Percentiles rank a stretch among this genome's conserved stretches.
phyloP scores from a whole-genome alignment of 2,329 filamentous ascomycete genomes.

The Fusarium mangiferae region DNA sequence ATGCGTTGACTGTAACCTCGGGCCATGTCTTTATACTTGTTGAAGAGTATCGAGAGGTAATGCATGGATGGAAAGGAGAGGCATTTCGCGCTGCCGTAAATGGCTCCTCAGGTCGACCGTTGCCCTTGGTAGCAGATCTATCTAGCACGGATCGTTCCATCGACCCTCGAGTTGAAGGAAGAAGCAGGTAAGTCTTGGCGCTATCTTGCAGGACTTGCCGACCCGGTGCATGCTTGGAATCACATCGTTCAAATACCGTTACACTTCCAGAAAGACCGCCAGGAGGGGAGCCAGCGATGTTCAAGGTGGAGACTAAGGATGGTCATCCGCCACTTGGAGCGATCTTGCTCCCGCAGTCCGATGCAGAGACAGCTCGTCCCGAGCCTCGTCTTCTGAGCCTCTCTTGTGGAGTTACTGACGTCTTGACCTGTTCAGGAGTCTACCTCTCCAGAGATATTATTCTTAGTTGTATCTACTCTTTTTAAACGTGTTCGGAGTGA shows the following conservation, averaged over 20 bases:
- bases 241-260: not conserved
- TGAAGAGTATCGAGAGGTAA: conserved; percentile 62
- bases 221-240: not conserved
- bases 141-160: conserved; percentile 49
- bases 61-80: conserved; percentile 59
- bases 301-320: not conserved
- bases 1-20: conserved; percentile 68
- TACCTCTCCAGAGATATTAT: not conserved
- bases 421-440: fast-evolving
- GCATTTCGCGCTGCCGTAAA: conserved; percentile 62
- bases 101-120: conserved; percentile 59
- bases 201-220: not conserved
- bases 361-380: not conserved
- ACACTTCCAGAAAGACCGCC: not conserved
- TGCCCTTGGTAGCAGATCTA: conserved; percentile 53
- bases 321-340: fast-evolving
- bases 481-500: not conserved
- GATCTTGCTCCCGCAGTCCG: fast-evolving
- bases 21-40: conserved; percentile 61
- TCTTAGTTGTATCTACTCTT: not conserved
- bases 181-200: not conserved
- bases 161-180: conserved; percentile 26
- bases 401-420: not conserved
- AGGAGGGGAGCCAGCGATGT: not conserved
- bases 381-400: not conserved